Evolutionary conservation across 192 early-diverging fungal genomes (phyloP).

Genomic region (Backusella westeae): DNA sequence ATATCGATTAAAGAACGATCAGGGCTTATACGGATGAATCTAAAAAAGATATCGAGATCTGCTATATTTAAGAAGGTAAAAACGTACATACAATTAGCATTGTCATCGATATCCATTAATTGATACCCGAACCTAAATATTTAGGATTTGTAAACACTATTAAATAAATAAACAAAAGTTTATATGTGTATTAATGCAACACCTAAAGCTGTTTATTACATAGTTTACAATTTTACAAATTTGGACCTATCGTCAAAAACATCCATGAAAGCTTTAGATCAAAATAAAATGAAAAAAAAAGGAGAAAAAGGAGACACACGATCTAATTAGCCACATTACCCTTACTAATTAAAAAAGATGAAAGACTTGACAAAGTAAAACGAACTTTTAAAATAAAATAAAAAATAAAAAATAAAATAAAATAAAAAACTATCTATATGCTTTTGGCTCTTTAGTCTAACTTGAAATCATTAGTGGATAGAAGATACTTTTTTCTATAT

Average conservation of each 20-base stretch:
- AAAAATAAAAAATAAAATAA: too few species aligned
- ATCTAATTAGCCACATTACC: neutral
- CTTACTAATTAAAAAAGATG: neutral
- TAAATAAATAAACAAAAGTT: neutral
- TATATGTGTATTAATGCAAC: neutral
- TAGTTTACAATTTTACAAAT: neutral
- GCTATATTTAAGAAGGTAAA: neutral
- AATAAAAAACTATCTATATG: neutral
- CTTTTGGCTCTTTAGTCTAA: neutral
- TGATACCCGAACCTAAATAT: neutral
- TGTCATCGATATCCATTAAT: neutral
- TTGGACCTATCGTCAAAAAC: neutral
- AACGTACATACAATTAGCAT: neutral
- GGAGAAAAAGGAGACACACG: neutral
- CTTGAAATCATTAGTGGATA: neutral
- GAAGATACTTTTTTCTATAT: neutral
- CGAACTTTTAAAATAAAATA: too few species aligned
- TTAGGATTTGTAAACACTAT: neutral
- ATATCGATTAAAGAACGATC: neutral
- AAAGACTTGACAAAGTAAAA: neutral
- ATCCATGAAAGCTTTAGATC: neutral
- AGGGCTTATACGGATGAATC: neutral
- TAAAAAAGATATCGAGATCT: neutral
- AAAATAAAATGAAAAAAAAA: neutral
- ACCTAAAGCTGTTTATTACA: neutral